Conservation (phyloP, 805 yeast genomes). For the Isabelozyma gotoi region DNA sequence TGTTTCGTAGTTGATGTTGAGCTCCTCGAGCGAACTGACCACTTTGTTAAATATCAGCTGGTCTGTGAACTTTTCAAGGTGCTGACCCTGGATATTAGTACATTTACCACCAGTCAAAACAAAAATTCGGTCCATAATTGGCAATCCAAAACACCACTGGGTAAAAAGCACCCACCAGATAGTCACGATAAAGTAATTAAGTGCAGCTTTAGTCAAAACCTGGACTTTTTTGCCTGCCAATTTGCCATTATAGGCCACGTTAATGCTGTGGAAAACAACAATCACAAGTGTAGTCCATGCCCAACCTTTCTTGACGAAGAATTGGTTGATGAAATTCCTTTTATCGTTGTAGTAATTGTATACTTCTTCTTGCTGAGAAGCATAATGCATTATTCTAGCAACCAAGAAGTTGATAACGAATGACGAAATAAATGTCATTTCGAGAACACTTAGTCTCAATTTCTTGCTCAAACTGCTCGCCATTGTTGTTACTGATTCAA, state of each 20-base stretch:
- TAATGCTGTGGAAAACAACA: conserved; percentile 17
- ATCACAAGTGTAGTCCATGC: conserved; percentile 65
- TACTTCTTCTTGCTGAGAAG: conserved; percentile 46
- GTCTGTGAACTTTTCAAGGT: conserved; percentile 3
- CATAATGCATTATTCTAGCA: conserved; percentile 50
- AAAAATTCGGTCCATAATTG: conserved; percentile 87
- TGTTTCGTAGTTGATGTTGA: conserved; percentile 12
- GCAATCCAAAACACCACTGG: conserved; percentile 83
- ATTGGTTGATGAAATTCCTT: conserved; percentile 64
- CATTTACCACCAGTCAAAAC: conserved; percentile 83
- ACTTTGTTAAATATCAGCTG: neutral
- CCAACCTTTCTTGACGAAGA: conserved; percentile 92
- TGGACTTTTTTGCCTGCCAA: neutral
- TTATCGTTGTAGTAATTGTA: conserved; percentile 58
- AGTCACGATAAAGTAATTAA: conserved; percentile 57
- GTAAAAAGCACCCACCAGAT: conserved; percentile 84
- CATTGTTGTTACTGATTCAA: neutral
- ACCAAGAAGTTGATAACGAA: conserved; percentile 41
- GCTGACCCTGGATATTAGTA: conserved; percentile 18
- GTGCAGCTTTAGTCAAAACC: conserved; percentile 17
- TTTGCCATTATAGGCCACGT: conserved; percentile 3
- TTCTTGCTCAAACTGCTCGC: conserved; percentile 1
- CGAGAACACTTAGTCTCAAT: conserved; percentile 17
- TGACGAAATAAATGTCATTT: conserved; percentile 29
- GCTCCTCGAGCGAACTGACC: neutral